Evolutionary conservation across 805 yeast genomes (phyloP).

Genomic region (Monosporozyma siamensis): DNA sequence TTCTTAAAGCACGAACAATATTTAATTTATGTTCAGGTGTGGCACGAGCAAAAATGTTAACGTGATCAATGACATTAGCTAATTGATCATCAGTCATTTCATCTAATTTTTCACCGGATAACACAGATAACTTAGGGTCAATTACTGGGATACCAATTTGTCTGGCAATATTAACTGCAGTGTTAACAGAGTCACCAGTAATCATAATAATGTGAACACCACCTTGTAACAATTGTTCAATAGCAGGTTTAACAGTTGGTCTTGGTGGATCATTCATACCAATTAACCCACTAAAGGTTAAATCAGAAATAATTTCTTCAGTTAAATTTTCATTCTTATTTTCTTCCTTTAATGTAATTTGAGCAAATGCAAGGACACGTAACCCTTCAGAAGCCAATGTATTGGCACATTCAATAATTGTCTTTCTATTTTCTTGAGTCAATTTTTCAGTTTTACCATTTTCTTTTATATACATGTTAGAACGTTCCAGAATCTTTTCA

Average conservation of each 20-base stretch:
- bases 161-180: constrained; percentile 76
- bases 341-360: constrained; percentile 30
- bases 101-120: constrained; percentile 81
- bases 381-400: constrained; percentile 73
- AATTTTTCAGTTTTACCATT: constrained; percentile 54
- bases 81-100: constrained; percentile 61
- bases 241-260: constrained; percentile 67
- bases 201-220: constrained; percentile 98
- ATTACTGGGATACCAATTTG: constrained; percentile 82
- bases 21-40: constrained; percentile 90
- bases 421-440: constrained; percentile 38
- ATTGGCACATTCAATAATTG: constrained; percentile 50
- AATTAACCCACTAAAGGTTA: constrained; percentile 74
- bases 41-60: constrained; percentile 88
- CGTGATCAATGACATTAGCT: constrained; percentile 66
- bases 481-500: constrained; percentile 57
- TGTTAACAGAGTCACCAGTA: constrained; percentile 86
- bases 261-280: constrained; percentile 99
- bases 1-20: constrained; percentile 81
- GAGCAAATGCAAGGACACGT: constrained; percentile 77
- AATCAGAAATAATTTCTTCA: constrained; percentile 42
- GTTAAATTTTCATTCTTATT: constrained; percentile 23
- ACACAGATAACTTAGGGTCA: constrained; percentile 54
- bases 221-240: constrained; percentile 71
- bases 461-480: constrained; percentile 48